phyloP scores from a whole-genome alignment of 495 filamentous ascomycete genomes.

The Aspergillus leporis region DNA sequence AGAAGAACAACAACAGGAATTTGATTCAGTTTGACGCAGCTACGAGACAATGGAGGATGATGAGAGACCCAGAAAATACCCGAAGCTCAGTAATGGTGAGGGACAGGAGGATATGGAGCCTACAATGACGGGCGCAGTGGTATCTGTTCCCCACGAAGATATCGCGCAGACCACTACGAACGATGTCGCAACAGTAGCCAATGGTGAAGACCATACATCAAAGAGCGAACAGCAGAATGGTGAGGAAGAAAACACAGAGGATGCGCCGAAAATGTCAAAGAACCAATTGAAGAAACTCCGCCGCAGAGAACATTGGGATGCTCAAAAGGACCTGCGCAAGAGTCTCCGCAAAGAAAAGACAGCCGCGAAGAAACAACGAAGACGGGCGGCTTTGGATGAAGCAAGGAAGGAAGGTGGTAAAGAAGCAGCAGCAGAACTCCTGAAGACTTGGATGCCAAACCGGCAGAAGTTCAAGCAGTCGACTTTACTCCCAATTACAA shows the following conservation, averaged over 20 bases:
- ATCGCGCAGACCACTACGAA: conserved; percentile 12
- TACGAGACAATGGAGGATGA: conserved; percentile 50
- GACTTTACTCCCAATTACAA: conserved; percentile 65
- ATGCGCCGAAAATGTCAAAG: conserved; percentile 63
- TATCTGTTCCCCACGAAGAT: conserved; percentile 14
- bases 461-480: conserved; percentile 33
- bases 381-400: conserved; percentile 41
- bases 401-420: conserved; percentile 30
- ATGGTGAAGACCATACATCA: conserved; percentile 4
- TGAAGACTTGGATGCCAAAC: conserved; percentile 36
- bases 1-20: conserved; percentile 16
- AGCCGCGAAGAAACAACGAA: conserved; percentile 61
- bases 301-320: conserved; percentile 66
- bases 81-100: conserved; percentile 45
- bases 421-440: conserved; percentile 31
- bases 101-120: conserved; percentile 24
- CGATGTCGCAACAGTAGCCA: conserved; percentile 6
- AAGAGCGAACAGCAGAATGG: conserved; percentile 15
- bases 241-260: conserved; percentile 16
- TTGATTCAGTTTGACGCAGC: conserved; percentile 6
- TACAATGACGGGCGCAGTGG: conserved; percentile 38
- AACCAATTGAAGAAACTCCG: conserved; percentile 75
- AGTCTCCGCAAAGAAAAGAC: conserved; percentile 70
- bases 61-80: conserved; percentile 53
- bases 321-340: conserved; percentile 67